Conservation (phyloP, 495 filamentous ascomycete genomes). For the Barbatosphaeria neglecta region DNA sequence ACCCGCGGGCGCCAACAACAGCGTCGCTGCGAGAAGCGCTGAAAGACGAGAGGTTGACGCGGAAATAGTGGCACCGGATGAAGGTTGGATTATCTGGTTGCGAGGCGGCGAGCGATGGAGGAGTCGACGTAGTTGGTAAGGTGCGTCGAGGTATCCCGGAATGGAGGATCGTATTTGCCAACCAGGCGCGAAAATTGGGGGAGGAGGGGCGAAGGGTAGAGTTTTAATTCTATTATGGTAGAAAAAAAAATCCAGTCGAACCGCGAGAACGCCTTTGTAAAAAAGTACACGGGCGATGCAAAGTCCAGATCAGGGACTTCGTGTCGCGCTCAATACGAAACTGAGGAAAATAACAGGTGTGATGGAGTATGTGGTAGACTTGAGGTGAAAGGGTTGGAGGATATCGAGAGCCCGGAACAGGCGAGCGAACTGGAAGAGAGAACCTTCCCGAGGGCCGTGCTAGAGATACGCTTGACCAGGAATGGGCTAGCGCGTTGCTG, state of each 20-base stretch:
- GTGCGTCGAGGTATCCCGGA: no score
- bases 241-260: conserved; percentile 10
- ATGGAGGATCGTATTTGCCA: no score
- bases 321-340: not conserved
- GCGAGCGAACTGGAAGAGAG: conserved; percentile 13
- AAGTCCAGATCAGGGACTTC: not conserved
- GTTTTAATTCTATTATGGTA: no score
- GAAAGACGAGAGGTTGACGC: not conserved
- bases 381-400: conserved; percentile 3
- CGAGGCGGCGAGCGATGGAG: not conserved
- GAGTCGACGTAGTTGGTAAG: not conserved
- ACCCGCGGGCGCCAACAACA: not conserved
- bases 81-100: not conserved
- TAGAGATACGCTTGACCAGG: conserved; percentile 5
- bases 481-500: conserved; percentile 1
- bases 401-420: not conserved
- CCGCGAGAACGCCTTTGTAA: conserved; percentile 6
- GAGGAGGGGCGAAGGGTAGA: no score
- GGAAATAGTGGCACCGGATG: not conserved
- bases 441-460: conserved; percentile 21
- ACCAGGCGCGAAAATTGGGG: no score
- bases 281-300: conserved; percentile 18
- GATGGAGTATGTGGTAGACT: conserved; percentile 9
- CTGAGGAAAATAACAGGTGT: conserved; percentile 11
- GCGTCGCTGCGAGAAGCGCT: not conserved